Percentiles rank a stretch among this genome's conserved stretches.
phyloP scores from a whole-genome alignment of 441 rosid genomes.

The Melastoma candidum region DNA sequence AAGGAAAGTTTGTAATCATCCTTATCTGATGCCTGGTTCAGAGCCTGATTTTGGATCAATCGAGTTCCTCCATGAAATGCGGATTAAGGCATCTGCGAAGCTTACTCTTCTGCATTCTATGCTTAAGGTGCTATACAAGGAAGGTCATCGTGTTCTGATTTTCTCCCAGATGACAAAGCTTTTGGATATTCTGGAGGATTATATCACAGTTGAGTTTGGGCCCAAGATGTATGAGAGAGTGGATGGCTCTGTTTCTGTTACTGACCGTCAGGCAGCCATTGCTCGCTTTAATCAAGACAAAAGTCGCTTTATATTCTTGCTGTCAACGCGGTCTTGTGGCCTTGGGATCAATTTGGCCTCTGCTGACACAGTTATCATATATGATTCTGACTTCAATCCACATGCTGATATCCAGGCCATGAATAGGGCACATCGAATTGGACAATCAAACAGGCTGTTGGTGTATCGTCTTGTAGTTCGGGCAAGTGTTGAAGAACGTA shows the following conservation, averaged over 20 bases:
- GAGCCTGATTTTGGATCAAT: constrained; percentile 99
- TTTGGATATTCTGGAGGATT: constrained; percentile 99
- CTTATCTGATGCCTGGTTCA: constrained; percentile 97
- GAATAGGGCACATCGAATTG: constrained; percentile 99
- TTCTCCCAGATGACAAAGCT: constrained; percentile 99
- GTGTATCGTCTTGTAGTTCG: constrained; percentile 99
- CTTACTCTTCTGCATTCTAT: constrained; percentile 92
- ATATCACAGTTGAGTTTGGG: constrained; percentile 88
- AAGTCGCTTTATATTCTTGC: constrained; percentile 92
- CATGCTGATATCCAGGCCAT: constrained; percentile 99
- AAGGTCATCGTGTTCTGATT: constrained; percentile 95
- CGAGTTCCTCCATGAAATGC: constrained; percentile 99
- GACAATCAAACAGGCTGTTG: constrained; percentile 91
- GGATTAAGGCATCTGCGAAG: constrained; percentile 99
- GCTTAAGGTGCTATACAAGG: constrained; percentile 80
- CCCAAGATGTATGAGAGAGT: constrained; percentile 98
- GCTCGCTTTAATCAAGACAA: constrained; percentile 93
- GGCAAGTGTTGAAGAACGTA: constrained; percentile 99
- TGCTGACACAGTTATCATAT: constrained; percentile 96
- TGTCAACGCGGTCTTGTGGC: constrained; percentile 99
- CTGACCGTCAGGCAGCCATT: constrained; percentile 97
- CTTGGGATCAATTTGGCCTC: constrained; percentile 99
- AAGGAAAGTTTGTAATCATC: constrained; percentile 99
- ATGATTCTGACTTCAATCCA: constrained; percentile 99
- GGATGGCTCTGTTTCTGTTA: constrained; percentile 96